Base-by-base conservation (phyloP, 177 flowering plant genomes). In the Vitis hybrid region DNA sequence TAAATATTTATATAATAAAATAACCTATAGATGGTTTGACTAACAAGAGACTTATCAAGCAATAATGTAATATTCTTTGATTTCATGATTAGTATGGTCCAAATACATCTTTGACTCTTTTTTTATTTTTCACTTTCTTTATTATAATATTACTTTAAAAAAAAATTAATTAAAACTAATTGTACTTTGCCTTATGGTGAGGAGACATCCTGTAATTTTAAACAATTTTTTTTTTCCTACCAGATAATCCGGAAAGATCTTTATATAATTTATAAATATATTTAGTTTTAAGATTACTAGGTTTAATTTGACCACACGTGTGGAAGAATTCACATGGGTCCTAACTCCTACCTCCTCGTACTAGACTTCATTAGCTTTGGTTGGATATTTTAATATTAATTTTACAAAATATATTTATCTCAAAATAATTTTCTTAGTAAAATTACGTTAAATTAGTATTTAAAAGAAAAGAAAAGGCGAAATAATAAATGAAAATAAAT, bases 291-390 rank as follows among this genome's bases (percentile, higher is more conserved):
- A 59, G 67, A 65, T 62, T 64, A 63, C 68, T 61, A 68, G 69
- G 79, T 70, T 24, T 3, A 24, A 24, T 60, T 77, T 74, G 87
- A 80, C 79, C 81, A 75, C 82, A 84, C 83, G 87, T 66, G 73
- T 66, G 85, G 70, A 28, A 19, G 72, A 73, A 67, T 22, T 59
- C 28, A 24, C 50, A 49, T 11, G 68, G 71, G 74, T 17, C 51
- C 68, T 31, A 24, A 2, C 28, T 24, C 28, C 68, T 31, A 24
- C 28, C 28, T 24, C 28, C 28, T 24, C 28, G 28, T 24, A 24
- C 28, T 24, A 24, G 28, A 24, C 28, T 24, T 24, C 28, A 24
- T 24, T 24, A 24, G 28, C 28, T 24, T 24, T 24, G 28, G 28
- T 24, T 24, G 28, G 28, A 24, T 24, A 24, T 24, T 24, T 24